Evolutionary conservation across 768 basidiomycete genomes (phyloP), one percentile per base, ranked within the genome.

Genomic region (Tulasnella sp.): DNA sequence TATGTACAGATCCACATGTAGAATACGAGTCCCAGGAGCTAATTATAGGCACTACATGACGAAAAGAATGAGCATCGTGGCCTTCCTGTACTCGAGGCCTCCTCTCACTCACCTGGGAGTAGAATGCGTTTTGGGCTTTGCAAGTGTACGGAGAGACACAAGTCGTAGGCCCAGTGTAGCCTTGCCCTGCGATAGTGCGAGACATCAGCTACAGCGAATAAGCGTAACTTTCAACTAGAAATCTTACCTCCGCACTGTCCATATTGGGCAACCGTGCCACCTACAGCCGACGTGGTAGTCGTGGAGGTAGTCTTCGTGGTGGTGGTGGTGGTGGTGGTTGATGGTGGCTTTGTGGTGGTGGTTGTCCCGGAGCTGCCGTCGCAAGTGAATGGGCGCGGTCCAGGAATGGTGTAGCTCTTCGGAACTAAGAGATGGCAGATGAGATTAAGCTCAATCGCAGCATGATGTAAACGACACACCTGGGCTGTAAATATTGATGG

Each of bases 381-480:
- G 29, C 74, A 75, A 16, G 74, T 75, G 55, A 75, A 75, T 2
- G 55, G 46, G 15, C 46, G 74, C 5, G 74, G 74, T 29, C 76
- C 76, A 71, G 76, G 76, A 55, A 77, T 77, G 20, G 76, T 77
- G 26, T 77, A 77, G 37, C 32, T 77, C 70, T 39, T 77, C 5
- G 67, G 57, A 2, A 70, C 55, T 57, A 26, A 13, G 1, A 26
- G 23, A 61, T 26, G 29, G 57, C 57, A 26, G 2, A 13, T 61
- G 10, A 61, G 13, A 3, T 15, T 7, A 2, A 29, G 11, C 29
- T 29, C 23, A 61, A 0, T 29, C 23, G 29, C 20, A 10, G 57
- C 18, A 26, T 26, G 29, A 15, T 32, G 5, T 32, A 32, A 16
- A 29, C 9, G 61, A 67, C 61, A 13, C 26, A 67, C 61, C 13